Evolutionary conservation across 2,329 filamentous ascomycete genomes (phyloP), one percentile per base, ranked within the genome.

Genomic region (Trichoderma oligosporum): DNA sequence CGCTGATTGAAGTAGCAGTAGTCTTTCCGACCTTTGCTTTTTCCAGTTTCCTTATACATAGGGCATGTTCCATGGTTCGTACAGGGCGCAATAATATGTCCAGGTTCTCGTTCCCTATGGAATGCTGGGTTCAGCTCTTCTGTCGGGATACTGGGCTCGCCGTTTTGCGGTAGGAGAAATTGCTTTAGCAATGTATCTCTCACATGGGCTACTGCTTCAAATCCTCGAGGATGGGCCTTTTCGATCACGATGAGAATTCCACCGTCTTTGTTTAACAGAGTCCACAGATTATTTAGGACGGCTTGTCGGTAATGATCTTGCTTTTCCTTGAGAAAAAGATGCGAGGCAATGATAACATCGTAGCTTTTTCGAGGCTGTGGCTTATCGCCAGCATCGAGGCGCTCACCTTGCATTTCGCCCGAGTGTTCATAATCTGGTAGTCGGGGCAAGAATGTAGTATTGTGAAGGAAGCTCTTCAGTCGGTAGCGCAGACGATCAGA

Each of bases 1-100:
- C 94, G 85, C 74, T 99, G 94, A 61, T 80, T 82, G 71, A 99
- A 97, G 71, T 88, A 89, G 72, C 94, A 99, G 68, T 87, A 94
- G 68, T 97, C 92, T 65, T 91, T 92, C 56, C 93, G 84, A 5
- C 91, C 90, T 25, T 76, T 76, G 54, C 83, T 84, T 54, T 87
- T 78, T 0, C 91, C 91, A 0, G 86, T 80, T 0, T 79, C 78
- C 18, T 80, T 77, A 68, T 96, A 97, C 89, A 99, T 95, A 0
- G 94, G 94, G 64, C 94, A 99, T 57, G 81, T 79, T 7, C 79
- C 78, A 70, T 99, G 94, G 70, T 91, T 97, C 0, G 94, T 97
- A 75, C 94, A 99, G 67, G 85, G 85, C 4, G 85, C 85, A 56
- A 88, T 72, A 53, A 88, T 84, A 74, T 85, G 83, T 55, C 85